Evolutionary conservation across 371 early-diverging fungal species (phyloP).

Genomic region (Phascolomyces articulosus): DNA sequence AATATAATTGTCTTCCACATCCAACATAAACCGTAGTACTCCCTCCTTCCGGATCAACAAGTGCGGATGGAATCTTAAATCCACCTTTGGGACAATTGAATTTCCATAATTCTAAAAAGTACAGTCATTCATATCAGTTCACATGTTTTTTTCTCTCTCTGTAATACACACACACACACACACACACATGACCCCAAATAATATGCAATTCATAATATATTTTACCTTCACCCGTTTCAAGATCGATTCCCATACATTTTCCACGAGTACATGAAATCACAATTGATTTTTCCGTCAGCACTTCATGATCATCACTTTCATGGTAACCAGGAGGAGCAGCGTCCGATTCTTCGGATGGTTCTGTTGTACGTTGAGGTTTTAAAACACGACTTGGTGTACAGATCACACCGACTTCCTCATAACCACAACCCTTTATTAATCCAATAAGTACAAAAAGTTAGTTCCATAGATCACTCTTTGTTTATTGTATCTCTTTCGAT

Average conservation of each 20-base stretch:
- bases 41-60: slow-evolving; percentile 20
- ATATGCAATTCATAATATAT: too few species aligned
- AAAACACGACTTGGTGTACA: slow-evolving; percentile 15
- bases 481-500: too few species aligned
- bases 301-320: neutral
- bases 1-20: slow-evolving; percentile 28
- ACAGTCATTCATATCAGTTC: neutral
- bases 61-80: slow-evolving; percentile 23
- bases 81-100: slow-evolving; percentile 35
- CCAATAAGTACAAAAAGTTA: too few species aligned
- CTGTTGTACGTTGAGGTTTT: slow-evolving; percentile 1
- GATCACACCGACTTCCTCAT: slow-evolving; percentile 21
- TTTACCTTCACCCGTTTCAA: slow-evolving; percentile 19
- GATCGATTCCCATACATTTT: slow-evolving; percentile 25
- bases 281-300: slow-evolving; percentile 3
- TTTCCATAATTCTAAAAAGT: slow-evolving; percentile 16
- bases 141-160: too few species aligned
- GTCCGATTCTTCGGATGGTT: neutral
- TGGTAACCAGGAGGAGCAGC: slow-evolving; percentile 13
- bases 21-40: slow-evolving; percentile 22
- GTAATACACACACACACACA: neutral
- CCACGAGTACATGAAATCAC: slow-evolving; percentile 23
- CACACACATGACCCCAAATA: too few species aligned
- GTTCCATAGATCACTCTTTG: too few species aligned
- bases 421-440: slow-evolving; percentile 23